Evolutionary conservation across 75 land plant genomes (phyloP).

Genomic region (Pinus tabuliformis): DNA sequence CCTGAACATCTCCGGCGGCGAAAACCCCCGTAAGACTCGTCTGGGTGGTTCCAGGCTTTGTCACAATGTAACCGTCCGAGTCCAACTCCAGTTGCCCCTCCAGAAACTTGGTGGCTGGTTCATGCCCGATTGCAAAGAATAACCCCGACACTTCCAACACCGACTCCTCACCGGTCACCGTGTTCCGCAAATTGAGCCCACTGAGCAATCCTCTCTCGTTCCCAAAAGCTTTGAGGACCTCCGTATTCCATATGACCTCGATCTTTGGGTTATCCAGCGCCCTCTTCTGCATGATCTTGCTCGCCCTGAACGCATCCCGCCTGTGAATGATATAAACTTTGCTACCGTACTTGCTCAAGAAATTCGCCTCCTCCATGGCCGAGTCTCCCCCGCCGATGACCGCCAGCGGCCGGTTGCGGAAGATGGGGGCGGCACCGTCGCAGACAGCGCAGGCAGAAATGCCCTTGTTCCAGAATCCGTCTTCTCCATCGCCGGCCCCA

Average conservation of each 20-base stretch:
- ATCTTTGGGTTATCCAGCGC: constrained; percentile 80
- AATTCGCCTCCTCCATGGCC: constrained; percentile 96
- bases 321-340: constrained; percentile 84
- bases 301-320: constrained; percentile 76
- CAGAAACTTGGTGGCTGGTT: constrained; percentile 92
- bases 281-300: constrained; percentile 94
- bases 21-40: constrained; percentile 86
- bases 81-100: constrained; percentile 80
- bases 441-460: constrained; percentile 97
- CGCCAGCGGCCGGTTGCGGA: constrained; percentile 77
- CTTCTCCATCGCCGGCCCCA: constrained; percentile 53
- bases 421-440: constrained; percentile 95
- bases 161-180: constrained; percentile 46
- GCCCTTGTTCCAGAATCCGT: constrained; percentile 67
- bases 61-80: constrained; percentile 75
- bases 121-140: constrained; percentile 97
- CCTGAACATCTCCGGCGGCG: constrained; percentile 97
- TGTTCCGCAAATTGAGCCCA: constrained; percentile 71
- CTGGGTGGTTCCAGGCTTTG: constrained; percentile 83
- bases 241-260: constrained; percentile 78
- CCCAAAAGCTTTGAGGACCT: constrained; percentile 72
- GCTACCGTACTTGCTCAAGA: constrained; percentile 87
- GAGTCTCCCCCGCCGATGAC: constrained; percentile 98
- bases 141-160: constrained; percentile 36
- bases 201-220: constrained; percentile 37